Evolutionary conservation across 2,329 filamentous ascomycete species (phyloP).

Genomic region (Fusarium nelsonii): DNA sequence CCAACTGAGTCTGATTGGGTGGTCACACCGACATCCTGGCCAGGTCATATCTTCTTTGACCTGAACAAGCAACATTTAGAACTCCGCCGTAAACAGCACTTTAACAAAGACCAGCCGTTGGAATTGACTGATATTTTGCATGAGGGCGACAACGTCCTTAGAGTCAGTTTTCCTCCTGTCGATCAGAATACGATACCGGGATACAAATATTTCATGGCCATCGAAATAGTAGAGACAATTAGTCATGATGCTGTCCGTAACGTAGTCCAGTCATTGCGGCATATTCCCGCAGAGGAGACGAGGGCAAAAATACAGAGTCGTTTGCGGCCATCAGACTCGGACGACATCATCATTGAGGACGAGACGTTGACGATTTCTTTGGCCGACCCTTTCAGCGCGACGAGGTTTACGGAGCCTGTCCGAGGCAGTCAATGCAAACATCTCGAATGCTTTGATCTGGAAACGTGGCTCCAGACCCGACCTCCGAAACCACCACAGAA

Average conservation of each 20-base stretch:
- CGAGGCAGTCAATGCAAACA: conserved; percentile 79
- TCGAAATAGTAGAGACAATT: conserved; percentile 76
- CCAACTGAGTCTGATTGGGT: conserved; percentile 70
- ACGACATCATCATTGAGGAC: conserved; percentile 72
- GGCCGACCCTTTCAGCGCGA: conserved; percentile 74
- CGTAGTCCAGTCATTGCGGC: conserved; percentile 53
- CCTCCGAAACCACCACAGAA: conserved; percentile 56
- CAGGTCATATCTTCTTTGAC: conserved; percentile 74
- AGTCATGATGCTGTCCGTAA: conserved; percentile 60
- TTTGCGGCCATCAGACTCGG: conserved; percentile 56
- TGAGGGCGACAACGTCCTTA: conserved; percentile 72
- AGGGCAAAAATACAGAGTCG: conserved; percentile 67
- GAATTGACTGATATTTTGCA: conserved; percentile 75
- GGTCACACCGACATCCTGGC: conserved; percentile 76
- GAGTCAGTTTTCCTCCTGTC: conserved; percentile 59
- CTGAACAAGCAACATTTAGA: conserved; percentile 72
- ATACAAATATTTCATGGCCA: conserved; percentile 68
- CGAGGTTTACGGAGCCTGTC: conserved; percentile 77
- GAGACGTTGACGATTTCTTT: conserved; percentile 70
- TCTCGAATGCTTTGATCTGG: conserved; percentile 89
- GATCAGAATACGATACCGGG: conserved; percentile 45
- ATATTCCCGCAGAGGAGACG: conserved; percentile 62
- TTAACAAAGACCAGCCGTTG: conserved; percentile 80
- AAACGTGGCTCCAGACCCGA: conserved; percentile 81
- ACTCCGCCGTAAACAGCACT: conserved; percentile 75